These are phyloP conservation scores for Tolypocladium tropicale DNA, from an alignment of 2,329 filamentous ascomycete genomes.

Conservation along the genomic window DNA sequence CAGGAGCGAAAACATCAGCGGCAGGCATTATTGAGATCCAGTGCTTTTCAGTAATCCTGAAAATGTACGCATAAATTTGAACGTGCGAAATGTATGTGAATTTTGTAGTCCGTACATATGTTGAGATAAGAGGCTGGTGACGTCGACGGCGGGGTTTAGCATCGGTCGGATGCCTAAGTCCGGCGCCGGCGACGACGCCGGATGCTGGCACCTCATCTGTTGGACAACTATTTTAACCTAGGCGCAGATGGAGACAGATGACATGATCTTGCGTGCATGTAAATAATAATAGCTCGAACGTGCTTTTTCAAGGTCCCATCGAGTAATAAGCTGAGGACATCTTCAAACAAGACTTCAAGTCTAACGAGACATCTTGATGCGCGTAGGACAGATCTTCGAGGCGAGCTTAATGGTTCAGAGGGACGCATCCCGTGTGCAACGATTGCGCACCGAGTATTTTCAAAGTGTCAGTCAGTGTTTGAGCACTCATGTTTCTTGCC, in stretches of 20 bases:
- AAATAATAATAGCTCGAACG: too few species aligned
- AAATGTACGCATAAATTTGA: too few species aligned
- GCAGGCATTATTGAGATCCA: constrained; percentile 1
- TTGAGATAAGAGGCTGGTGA: background rate
- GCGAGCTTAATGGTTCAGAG: too few species aligned
- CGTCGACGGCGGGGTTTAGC: background rate
- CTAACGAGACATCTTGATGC: too few species aligned
- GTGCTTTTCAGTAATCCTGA: background rate
- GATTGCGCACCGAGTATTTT: background rate
- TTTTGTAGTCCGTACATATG: background rate
- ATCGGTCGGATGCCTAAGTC: background rate
- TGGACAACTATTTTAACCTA: too few species aligned
- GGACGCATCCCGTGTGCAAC: too few species aligned
- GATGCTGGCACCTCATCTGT: background rate
- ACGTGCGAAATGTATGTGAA: background rate
- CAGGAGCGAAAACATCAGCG: constrained; percentile 8
- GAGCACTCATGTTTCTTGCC: background rate
- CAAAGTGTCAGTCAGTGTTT: background rate
- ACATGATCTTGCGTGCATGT: too few species aligned
- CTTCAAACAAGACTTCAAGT: background rate
- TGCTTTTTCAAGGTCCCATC: too few species aligned
- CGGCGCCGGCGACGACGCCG: background rate
- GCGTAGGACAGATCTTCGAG: too few species aligned
- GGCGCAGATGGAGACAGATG: background rate
- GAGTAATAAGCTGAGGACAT: background rate